Conservation (phyloP, 108 stramenopile genomes). For the Cyclotella sp. region DNA sequence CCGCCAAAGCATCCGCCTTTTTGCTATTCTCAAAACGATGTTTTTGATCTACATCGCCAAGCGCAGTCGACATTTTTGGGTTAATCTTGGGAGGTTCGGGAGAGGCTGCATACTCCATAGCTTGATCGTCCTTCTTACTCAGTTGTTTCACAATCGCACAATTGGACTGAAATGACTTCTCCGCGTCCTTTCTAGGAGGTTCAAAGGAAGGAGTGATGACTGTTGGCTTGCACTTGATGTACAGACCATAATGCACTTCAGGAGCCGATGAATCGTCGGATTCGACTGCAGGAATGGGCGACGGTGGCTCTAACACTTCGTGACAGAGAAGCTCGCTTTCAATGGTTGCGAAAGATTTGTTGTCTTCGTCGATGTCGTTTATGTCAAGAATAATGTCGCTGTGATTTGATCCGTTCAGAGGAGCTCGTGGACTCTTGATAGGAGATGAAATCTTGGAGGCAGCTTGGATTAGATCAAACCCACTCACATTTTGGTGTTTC, state of each 20-base stretch:
- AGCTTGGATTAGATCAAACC: constrained; percentile 27
- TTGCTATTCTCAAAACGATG: background rate
- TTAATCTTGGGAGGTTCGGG: background rate
- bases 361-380: constrained; percentile 8
- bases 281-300: constrained; percentile 7
- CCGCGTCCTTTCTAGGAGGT: background rate
- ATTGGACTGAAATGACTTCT: background rate
- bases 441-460: constrained; percentile 34
- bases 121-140: too few relatives aligned
- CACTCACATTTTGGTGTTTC: constrained; percentile 19
- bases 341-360: background rate
- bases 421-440: constrained; percentile 1
- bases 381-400: background rate
- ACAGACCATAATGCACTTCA: constrained; percentile 15
- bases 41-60: too few relatives aligned
- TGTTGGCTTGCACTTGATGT: constrained; percentile 13
- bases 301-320: constrained; percentile 30
- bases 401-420: constrained; percentile 8
- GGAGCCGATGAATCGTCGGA: constrained; percentile 8
- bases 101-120: background rate
- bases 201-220: constrained; percentile 11
- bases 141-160: background rate
- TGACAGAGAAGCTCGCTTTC: constrained; percentile 33
- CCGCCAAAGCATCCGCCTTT: background rate
- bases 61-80: too few relatives aligned